Evolutionary conservation across 1,139 yeast genomes (phyloP), one percentile per base, ranked within the genome.

Genomic region (Eremothecium sinecaudum): DNA sequence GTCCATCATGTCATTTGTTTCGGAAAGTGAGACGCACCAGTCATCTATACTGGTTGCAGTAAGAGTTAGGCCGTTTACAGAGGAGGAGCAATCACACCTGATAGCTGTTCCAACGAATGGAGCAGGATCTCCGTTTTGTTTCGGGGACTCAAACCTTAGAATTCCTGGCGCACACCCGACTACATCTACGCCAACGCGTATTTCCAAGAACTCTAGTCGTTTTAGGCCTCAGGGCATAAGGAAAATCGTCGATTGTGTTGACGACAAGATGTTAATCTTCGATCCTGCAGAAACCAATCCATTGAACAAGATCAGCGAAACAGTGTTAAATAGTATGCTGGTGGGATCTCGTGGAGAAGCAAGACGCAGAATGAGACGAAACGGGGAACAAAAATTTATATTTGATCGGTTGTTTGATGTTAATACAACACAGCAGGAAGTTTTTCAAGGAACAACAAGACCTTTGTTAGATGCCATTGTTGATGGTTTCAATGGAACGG

Each of bases 401-500:
- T 87, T 86, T 59, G 96, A 87, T 58, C 64, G 69, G 42, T 61
- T 86, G 10, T 84, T 84, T 54, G 92, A 80, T 53, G 76, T 70
- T 34, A 58, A 57, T 20, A 62, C 81, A 1, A 43, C 73, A 1
- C 95, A 86, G 51, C 65, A 68, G 13, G 78, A 79, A 6, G 84
- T 86, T 0, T 86, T 75, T 50, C 56, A 63, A 20, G 59, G 61
- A 28, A 82, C 94, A 0, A 75, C 94, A 0, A 63, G 69, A 34
- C 90, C 94, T 0, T 61, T 84, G 30, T 61, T 87, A 6, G 86
- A 78, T 42, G 71, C 79, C 28, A 76, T 84, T 0, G 56, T 87
- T 30, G 93, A 81, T 44, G 96, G 96, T 0, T 83, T 66, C 56
- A 84, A 87, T 56, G 79, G 94, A 5, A 86, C 96, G 0, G 86